Base-by-base conservation (phyloP, 495 filamentous ascomycete genomes). In the Umbilicaria muhlenbergii region DNA sequence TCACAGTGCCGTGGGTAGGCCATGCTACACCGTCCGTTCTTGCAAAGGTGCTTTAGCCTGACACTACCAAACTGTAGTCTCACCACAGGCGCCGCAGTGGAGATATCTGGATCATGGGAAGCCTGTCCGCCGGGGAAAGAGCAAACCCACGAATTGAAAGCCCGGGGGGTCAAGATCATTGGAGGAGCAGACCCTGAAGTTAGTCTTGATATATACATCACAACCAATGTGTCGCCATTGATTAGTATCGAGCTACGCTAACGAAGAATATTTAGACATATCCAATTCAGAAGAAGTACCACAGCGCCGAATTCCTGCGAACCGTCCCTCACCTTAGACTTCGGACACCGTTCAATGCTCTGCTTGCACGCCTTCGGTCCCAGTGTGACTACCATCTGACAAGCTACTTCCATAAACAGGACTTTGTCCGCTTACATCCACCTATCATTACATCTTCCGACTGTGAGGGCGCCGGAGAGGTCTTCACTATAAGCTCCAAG, bases 361-460 rank as follows among this genome's bases (percentile, higher is more conserved):
- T 83, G 28, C 67, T 94, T 45, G 66, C 94, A 17, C 83, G 83
- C 38, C 70, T 96, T 48, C 80, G 91, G 50, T 98, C 91, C 34
- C 77, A 86, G 55, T 94, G 85, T 44, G 69, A 79, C 36, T 63
- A 71, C 40, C 71, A 74, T 36, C 54, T 93, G 19, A 83, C 76
- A 43, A 69, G 67, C 24, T 86, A 81, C 60, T 94, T 95, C 49
- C 66, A 65, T 49, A 57, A 65, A 19, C 59, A 66, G 21, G 64
- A 75, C 24, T 98, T 89, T 55, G 69, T 84, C 14, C 91, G 96
- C 60, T 81, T 82, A 14, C 89, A 96, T 52, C 80, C 91, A 16
- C 91, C 91, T 5, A 78, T 95, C 46, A 82, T 98, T 52, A 96
- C 92, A 6, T 93, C 91, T 4, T 98, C 92, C 0, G 91, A 98